Base-by-base conservation (phyloP, 1,284 basidiomycete species). In the Apiotrichum veenhuisii region DNA sequence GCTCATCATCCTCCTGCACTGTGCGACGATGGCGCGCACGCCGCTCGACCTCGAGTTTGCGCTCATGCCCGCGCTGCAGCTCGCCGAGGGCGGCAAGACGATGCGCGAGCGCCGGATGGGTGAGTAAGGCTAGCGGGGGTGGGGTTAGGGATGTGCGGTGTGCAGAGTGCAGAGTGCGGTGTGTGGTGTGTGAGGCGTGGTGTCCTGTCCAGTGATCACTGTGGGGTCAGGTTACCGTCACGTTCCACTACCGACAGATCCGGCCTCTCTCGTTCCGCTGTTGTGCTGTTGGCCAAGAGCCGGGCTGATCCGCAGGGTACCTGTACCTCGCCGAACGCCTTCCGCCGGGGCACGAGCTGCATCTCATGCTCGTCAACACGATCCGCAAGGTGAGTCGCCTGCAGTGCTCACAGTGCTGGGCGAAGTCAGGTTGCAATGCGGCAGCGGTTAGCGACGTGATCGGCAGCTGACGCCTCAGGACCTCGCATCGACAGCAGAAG, bases 321-420 rank as follows among this genome's bases (percentile, higher is more conserved):
- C 54, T 69, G 5, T 76, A 66, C 52, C 65, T 77, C 34, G 50
- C 54, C 25, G 72, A 75, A 50, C 53, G 62, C 17, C 55, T 76
- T 10, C 66, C 67, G 2, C 48, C 53, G 11, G 62, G 51, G 0
- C 69, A 77, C 54, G 74, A 77, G 51, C 66, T 75, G 20, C 54
- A 61, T 1, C 59, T 77, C 37, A 59, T 77, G 55, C 57, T 75
- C 5, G 69, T 76, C 64, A 77, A 77, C 55, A 76, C 74, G 4
- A 67, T 77, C 10, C 67, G 73, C 20, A 77, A 77, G 66, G 73
- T 72, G 40, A 5, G 59, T 56, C 34, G 3, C 5, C 1, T 33
- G 25, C 40, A 10, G 2, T 18, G 4, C 18, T 38, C 34, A 5
- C n/a, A 5, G 14, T 44, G n/a, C n/a, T n/a, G n/a, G n/a, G n/a